Evolutionary conservation across 2,329 filamentous ascomycete species (phyloP).

Genomic region (Phyllachora maydis): DNA sequence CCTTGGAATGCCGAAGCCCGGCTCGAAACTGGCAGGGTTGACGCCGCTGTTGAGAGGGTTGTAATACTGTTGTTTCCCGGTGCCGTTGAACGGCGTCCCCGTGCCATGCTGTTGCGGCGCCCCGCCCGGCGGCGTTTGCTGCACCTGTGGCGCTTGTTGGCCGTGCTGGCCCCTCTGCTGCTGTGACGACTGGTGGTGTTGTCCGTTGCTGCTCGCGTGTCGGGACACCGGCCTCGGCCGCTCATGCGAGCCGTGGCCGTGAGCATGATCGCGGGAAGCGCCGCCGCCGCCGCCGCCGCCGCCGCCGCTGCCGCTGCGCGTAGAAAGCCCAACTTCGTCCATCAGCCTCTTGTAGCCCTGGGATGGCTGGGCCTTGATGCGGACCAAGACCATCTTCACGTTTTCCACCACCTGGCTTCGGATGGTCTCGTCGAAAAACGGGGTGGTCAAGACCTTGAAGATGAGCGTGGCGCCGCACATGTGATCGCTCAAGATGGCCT

Average conservation of each 20-base stretch:
- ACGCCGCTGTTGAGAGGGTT: constrained; percentile 22
- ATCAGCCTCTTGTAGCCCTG: constrained; percentile 97
- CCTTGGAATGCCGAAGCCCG: constrained; percentile 27
- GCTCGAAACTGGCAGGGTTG: constrained; percentile 24
- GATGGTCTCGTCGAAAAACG: constrained; percentile 88
- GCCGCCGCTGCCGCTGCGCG: constrained; percentile 24
- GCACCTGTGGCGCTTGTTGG: constrained; percentile 5
- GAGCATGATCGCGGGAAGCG: constrained; percentile 22
- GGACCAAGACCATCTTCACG: constrained; percentile 70
- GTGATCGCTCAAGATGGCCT: constrained; percentile 80
- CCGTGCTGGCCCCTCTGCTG: no score
- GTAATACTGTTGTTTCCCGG: constrained; percentile 25
- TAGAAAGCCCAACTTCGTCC: constrained; percentile 90
- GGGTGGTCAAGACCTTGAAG: constrained; percentile 95
- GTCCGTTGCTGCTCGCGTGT: constrained; percentile 24
- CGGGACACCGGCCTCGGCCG: constrained; percentile 34
- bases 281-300: constrained; percentile 15
- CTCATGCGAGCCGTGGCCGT: constrained; percentile 24
- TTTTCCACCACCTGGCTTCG: constrained; percentile 78
- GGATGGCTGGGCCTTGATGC: constrained; percentile 79
- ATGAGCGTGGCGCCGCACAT: constrained; percentile 87
- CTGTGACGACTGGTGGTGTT: constrained; percentile 8
- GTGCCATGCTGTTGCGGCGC: no score
- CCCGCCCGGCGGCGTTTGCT: constrained; percentile 6
- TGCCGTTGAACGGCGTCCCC: no score